These are phyloP conservation scores for Ganoderma boninense DNA, from an alignment of 1,284 basidiomycete genomes.

Conservation along the genomic window DNA sequence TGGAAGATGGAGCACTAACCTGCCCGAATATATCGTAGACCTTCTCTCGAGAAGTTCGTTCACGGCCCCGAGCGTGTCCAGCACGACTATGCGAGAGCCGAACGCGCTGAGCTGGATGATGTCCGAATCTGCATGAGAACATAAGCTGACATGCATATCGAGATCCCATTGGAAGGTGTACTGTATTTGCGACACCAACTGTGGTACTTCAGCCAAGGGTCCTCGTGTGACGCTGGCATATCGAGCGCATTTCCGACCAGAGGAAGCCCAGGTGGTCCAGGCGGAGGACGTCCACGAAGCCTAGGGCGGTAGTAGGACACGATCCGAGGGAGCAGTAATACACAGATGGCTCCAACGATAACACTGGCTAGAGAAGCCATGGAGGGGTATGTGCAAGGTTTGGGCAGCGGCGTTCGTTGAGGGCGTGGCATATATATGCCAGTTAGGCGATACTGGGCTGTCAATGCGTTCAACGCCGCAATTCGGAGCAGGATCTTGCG, in stretches of 20 bases:
- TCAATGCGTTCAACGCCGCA: too few species aligned
- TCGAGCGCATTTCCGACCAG: constrained; percentile 37
- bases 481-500: too few species aligned
- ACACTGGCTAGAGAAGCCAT: background rate
- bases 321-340: background rate
- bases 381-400: too few species aligned
- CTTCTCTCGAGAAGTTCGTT: constrained; percentile 33
- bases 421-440: too few species aligned
- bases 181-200: constrained; percentile 26
- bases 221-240: constrained; percentile 25
- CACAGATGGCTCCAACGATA: background rate
- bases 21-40: constrained; percentile 32
- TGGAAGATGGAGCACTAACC: constrained; percentile 18
- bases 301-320: background rate
- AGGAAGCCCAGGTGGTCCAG: constrained; percentile 35
- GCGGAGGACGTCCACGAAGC: constrained; percentile 23
- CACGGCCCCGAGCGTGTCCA: constrained; percentile 48
- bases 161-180: background rate
- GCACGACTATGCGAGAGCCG: constrained; percentile 45
- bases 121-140: constrained; percentile 24
- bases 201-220: constrained; percentile 30
- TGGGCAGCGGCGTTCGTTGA: too few species aligned
- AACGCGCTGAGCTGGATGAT: constrained; percentile 31
- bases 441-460: too few species aligned
- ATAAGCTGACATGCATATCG: too few species aligned